Evolutionary conservation across 495 filamentous ascomycete genomes (phyloP).

Genomic region (Penicillium waksmanii): DNA sequence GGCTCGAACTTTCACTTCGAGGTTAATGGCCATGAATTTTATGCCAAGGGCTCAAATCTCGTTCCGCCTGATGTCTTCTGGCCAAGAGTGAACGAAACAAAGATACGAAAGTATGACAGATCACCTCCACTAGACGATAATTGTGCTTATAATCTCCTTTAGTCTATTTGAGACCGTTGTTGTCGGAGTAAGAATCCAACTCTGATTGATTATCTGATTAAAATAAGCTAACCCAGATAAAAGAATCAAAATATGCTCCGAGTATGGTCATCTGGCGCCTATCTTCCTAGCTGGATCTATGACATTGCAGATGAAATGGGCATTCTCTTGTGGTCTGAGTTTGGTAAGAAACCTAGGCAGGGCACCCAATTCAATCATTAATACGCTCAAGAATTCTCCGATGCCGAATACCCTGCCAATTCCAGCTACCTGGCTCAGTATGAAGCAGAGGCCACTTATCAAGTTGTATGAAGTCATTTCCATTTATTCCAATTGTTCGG

Average conservation of each 20-base stretch:
- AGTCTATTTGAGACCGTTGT: conserved; percentile 57
- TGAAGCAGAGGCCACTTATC: conserved; percentile 60
- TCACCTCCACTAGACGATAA: too few species aligned
- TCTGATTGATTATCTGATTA: neutral
- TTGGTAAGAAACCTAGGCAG: conserved; percentile 20
- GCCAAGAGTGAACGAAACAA: conserved; percentile 60
- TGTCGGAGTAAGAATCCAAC: conserved; percentile 33
- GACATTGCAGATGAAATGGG: conserved; percentile 70
- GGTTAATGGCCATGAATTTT: conserved; percentile 69
- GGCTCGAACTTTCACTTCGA: conserved; percentile 73
- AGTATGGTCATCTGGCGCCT: conserved; percentile 67
- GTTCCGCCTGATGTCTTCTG: conserved; percentile 71
- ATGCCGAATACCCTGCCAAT: conserved; percentile 63
- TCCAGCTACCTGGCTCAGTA: conserved; percentile 60
- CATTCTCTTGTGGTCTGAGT: conserved; percentile 69
- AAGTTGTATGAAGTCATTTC: conserved; percentile 38
- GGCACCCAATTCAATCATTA: neutral
- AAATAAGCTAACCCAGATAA: neutral
- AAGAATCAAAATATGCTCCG: conserved; percentile 70
- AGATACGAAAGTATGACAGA: conserved; percentile 43
- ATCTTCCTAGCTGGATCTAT: conserved; percentile 68
- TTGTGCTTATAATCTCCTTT: neutral
- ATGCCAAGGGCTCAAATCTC: conserved; percentile 68
- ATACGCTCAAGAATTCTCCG: conserved; percentile 53
- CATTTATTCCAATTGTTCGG: neutral